Evolutionary conservation across 108 stramenopile species (phyloP), one percentile per base, ranked within the genome.

Genomic region (Asterionellopsis glacialis): DNA sequence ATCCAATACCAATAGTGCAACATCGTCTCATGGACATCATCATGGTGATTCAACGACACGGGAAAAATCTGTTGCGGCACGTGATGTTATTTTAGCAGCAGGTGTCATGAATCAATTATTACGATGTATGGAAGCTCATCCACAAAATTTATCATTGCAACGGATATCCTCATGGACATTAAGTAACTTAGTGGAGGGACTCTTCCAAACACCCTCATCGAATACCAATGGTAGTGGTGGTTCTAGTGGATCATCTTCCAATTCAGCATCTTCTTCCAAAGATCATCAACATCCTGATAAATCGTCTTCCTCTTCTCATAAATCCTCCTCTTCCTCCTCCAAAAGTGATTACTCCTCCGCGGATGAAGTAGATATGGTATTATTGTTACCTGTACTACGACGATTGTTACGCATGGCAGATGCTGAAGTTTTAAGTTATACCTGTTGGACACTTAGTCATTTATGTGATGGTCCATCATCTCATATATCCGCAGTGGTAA

Each of bases 391-490:
- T n/a, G 90, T 89, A 24, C 61, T 98, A 55, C 51, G 70, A 47
- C 76, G 86, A 53, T 70, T 98, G 69, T 65, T 98, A 51, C 73
- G 81, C 27, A 74, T 75, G 58, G 76, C 75, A 1, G 97, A 98
- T 76, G 61, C 88, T 39, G 96, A 96, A 70, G 86, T 95, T 22
- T 70, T 98, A 51, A 90, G 90, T 49, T 93, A 93, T 67, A 90
- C 96, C 9, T 98, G 97, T 63, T 96, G 93, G 90, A 88, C 97
- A 14, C 76, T 98, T 15, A 84, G 83, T 60, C 95, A 98, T 75
- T 61, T 98, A 16, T 96, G 95, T 70, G 97, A 98, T 71, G 97
- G 97, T 1, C 93, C 93, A 11, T 79, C 89, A 0, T 83, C 88
- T 1, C 93, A 96, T 61, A 95, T 98, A 60, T 79, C 89, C 43